Base-by-base conservation (phyloP, 495 filamentous ascomycete genomes). In the Aspergillus diversus region DNA sequence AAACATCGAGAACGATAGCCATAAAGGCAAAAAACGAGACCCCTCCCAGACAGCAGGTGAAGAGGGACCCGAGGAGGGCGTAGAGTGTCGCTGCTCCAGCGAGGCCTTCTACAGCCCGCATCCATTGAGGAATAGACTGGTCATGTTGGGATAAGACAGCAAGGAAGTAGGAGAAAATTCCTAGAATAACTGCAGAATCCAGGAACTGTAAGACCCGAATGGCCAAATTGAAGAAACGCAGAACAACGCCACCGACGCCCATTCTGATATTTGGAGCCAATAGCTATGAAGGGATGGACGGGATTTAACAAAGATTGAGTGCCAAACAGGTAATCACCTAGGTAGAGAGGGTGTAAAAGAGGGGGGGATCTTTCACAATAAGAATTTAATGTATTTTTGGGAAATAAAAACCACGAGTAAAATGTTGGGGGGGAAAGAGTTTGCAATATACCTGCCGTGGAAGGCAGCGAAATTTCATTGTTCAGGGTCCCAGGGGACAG, bases 101-200 rank as follows among this genome's bases (percentile, higher is more conserved):
- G 39, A 97, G 88, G 72, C 93, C 93, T 63, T 90, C 89, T 33
- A 96, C 91, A 43, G 92, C 93, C 55, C 85, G 86, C 56, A 87
- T 76, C 81, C 85, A 90, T 65, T 71, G 84, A 4, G 81, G 78
- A 66, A 92, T 91, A 39, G 66, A 47, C 21, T 85, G 70, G 65
- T 85, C 63, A 73, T 90, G 83, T 64, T 84, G 80, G 53, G 80
- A 58, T 11, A 92, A 86, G 27, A 78, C 71, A 63, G 77, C 77
- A 17, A 78, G 69, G 60, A 65, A 78, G 61, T 79, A 96, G 32
- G 89, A 91, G 83, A 89, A 93, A 63, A 96, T 86, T 70, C 86
- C 91, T 53, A 96, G 83, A 59, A 93, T 84, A 59, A 95, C 79
- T 59, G 80, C 88, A 32, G 86, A 79, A 69, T 84, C 89, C 69